Evolutionary conservation across 768 basidiomycete species (phyloP).

Genomic region (Russula abietina): DNA sequence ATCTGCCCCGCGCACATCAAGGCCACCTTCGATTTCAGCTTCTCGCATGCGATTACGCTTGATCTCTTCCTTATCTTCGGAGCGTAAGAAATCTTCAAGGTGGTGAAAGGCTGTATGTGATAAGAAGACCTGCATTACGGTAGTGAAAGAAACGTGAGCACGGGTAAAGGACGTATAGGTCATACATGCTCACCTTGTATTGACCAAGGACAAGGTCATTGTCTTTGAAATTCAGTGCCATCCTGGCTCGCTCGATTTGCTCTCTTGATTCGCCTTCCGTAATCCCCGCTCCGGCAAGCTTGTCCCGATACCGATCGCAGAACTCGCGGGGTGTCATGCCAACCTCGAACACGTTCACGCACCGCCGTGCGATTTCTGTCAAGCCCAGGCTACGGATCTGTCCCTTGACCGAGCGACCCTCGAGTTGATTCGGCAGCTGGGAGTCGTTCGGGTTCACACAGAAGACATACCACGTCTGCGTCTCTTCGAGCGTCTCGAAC

Average conservation of each 20-base stretch:
- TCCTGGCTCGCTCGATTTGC: constrained; percentile 53
- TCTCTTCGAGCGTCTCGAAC: constrained; percentile 83
- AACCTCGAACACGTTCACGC: constrained; percentile 68
- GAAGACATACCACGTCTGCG: constrained; percentile 87
- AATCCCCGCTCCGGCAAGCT: constrained; percentile 51
- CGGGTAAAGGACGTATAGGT: not conserved
- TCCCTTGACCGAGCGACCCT: constrained; percentile 85
- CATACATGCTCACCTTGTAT: constrained; percentile 56
- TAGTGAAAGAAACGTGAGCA: constrained; percentile 4
- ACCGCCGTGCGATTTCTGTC: constrained; percentile 66
- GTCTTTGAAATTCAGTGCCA: constrained; percentile 53
- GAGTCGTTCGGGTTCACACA: constrained; percentile 95
- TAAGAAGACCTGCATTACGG: constrained; percentile 66
- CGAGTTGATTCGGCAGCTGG: constrained; percentile 89
- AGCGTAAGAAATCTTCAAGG: constrained; percentile 82
- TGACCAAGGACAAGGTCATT: constrained; percentile 75
- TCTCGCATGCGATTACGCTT: constrained; percentile 74
- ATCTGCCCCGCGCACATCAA: constrained; percentile 54
- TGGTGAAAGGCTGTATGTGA: constrained; percentile 79
- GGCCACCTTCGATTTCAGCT: constrained; percentile 65
- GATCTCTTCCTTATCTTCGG: constrained; percentile 79
- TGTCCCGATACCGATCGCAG: constrained; percentile 72
- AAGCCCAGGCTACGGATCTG: constrained; percentile 82
- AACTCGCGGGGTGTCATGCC: constrained; percentile 85
- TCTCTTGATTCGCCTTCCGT: constrained; percentile 56